Base-by-base conservation (phyloP, 1,284 basidiomycete species). In the Chalciporus sp. region DNA sequence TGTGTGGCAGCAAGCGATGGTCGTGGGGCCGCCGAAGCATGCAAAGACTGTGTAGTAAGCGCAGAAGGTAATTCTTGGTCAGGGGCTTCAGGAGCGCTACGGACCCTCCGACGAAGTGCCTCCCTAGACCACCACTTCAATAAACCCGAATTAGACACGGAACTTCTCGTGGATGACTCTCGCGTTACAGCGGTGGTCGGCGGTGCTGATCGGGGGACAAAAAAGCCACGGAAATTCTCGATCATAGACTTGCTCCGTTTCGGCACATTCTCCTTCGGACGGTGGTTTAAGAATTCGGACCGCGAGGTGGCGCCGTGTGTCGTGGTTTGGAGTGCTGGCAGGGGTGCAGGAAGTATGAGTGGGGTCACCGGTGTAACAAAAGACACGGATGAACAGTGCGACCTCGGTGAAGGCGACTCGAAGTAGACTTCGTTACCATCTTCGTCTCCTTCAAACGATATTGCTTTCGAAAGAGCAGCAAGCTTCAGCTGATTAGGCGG, bases 211-310 rank as follows among this genome's bases (percentile, higher is more conserved):
- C 65, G 66, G 45, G 71, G 65, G 55, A 68, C 64, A 52, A 81
- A 79, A 54, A 76, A 68, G 40, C 71, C 73, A 42, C 73, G 68
- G 45, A 81, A 75, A 55, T 79, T 80, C 61, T 77, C 76, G 47
- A 80, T 73, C 72, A 82, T 74, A 19, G 79, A 81, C 20, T 69
- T 74, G 42, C 78, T 72, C 37, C 78, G 74, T 59, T 79, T 78
- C 12, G 79, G 78, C 16, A 60, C 55, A 54, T 57, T 64, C 17
- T 63, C 59, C n/a, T 60, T 65, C 42, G 56, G 65, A 47, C 55
- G 61, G 20, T 57, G 54, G 17, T 57, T 53, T 19, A 68, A 49
- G 17, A 68, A 63, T 35, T 74, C 74, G 28, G 67, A 62, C 49
- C 61, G 65, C 27, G 59, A 59, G 51, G 62, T 54, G 46, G 60